Percentiles rank a stretch among this genome's conserved stretches.
Conservation (phyloP, 73 alveolate genomes). For the Loxodes magnus region DNA sequence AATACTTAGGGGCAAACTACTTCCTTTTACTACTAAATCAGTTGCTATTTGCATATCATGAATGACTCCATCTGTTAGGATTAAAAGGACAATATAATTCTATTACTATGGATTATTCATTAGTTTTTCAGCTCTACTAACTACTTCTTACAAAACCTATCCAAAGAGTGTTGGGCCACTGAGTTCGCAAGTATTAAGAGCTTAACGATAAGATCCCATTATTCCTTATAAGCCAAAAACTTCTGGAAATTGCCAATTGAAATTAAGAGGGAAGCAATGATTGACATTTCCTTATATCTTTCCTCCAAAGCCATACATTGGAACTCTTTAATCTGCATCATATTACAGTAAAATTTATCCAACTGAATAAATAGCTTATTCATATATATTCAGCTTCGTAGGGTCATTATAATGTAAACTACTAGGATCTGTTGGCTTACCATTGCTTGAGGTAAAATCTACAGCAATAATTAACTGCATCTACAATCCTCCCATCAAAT, state of each 20-base stretch:
- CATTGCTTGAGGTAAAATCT: constrained; percentile 62
- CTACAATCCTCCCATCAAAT: constrained; percentile 46
- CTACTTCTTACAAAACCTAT: constrained; percentile 17
- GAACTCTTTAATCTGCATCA: constrained; percentile 48
- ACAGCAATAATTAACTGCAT: constrained; percentile 41
- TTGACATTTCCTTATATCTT: constrained; percentile 10
- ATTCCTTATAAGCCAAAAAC: constrained; percentile 23
- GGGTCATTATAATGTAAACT: constrained; percentile 43
- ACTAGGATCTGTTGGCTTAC: constrained; percentile 14
- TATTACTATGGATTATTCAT: not conserved
- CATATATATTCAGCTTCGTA: constrained; percentile 22
- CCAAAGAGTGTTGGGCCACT: constrained; percentile 52
- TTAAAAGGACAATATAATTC: constrained; percentile 36
- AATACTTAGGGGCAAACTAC: constrained; percentile 57
- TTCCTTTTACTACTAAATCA: constrained; percentile 30
- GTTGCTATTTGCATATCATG: constrained; percentile 55
- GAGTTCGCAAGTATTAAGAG: constrained; percentile 16
- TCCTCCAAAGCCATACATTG: constrained; percentile 54
- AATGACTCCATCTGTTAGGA: constrained; percentile 73
- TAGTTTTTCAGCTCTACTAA: constrained; percentile 7
- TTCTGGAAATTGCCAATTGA: constrained; percentile 27
- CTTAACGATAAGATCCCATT: constrained; percentile 15
- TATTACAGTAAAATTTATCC: constrained; percentile 54
- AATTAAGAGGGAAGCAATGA: constrained; percentile 25
- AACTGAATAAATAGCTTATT: constrained; percentile 40